Percentiles rank a stretch among this genome's conserved stretches.
These are phyloP conservation scores for Ustilago curta DNA, from an alignment of 1,284 basidiomycete genomes.

Conservation along the genomic window DNA sequence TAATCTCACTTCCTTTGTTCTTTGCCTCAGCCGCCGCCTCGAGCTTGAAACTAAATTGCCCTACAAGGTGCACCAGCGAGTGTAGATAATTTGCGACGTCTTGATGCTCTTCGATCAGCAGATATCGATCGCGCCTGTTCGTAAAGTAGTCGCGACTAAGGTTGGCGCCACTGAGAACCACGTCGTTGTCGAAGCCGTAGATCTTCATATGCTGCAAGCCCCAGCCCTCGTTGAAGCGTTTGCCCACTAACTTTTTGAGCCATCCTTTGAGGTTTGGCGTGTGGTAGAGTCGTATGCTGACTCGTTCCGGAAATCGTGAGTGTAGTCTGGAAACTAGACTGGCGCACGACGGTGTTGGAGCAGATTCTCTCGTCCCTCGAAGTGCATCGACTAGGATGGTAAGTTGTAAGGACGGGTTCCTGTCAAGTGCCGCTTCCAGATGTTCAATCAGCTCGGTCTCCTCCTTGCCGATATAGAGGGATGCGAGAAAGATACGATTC, in stretches of 20 bases:
- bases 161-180: conserved; percentile 96
- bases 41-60: conserved; percentile 78
- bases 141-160: conserved; percentile 93
- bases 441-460: conserved; percentile 54
- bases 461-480: conserved; percentile 64
- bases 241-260: conserved; percentile 82
- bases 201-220: conserved; percentile 98
- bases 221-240: conserved; percentile 96
- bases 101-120: conserved; percentile 78
- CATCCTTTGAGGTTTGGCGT: conserved; percentile 84
- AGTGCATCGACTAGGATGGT: conserved; percentile 87
- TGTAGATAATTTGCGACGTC: conserved; percentile 83
- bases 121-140: conserved; percentile 92
- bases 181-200: conserved; percentile 90
- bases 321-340: conserved; percentile 65
- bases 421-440: conserved; percentile 40
- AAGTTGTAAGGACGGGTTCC: conserved; percentile 77
- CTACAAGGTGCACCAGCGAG: conserved; percentile 79
- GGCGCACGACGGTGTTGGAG: conserved; percentile 72
- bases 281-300: conserved; percentile 79
- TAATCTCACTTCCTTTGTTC: neutral
- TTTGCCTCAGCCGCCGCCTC: conserved; percentile 19
- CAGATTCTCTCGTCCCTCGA: conserved; percentile 85
- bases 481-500: conserved; percentile 58
- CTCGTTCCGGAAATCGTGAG: conserved; percentile 76